A percentile compares a stretch with the other conserved stretches of the same genome.
Conservation (phyloP, 345 rosid genomes). For the Raphanus sativus region DNA sequence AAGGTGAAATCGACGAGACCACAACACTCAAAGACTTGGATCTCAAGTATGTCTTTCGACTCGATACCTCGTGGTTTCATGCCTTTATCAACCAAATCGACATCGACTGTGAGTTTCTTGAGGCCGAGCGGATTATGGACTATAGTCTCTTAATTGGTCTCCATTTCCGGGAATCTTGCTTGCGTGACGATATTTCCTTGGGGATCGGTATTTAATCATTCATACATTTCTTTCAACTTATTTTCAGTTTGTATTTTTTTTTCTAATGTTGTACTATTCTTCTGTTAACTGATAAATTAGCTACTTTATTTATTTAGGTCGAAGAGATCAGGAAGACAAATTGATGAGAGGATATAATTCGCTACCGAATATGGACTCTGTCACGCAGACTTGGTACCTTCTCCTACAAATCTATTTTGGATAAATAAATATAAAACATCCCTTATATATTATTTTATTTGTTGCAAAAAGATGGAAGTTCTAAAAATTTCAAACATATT, state of each 20-base stretch:
- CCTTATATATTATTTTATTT: background rate
- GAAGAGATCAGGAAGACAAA: slow-evolving; percentile 42
- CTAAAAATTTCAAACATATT: no score
- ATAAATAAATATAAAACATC: background rate
- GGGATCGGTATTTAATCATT: slow-evolving; percentile 31
- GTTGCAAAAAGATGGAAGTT: no score
- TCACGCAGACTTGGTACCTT: slow-evolving; percentile 51
- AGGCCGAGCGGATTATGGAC: slow-evolving; percentile 69
- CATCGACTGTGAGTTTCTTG: slow-evolving; percentile 67
- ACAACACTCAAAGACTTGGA: slow-evolving; percentile 77
- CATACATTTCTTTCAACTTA: background rate
- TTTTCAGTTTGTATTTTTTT: background rate
- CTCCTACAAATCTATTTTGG: background rate
- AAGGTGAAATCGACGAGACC: slow-evolving; percentile 57
- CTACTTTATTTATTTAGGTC: slow-evolving; percentile 28
- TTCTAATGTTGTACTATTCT: background rate
- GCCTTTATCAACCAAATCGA: slow-evolving; percentile 65
- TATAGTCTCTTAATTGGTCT: slow-evolving; percentile 71
- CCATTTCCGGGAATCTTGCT: slow-evolving; percentile 47
- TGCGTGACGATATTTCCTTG: slow-evolving; percentile 43
- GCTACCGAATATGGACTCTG: slow-evolving; percentile 63
- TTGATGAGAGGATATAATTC: slow-evolving; percentile 60
- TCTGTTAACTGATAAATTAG: background rate
- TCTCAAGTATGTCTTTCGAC: slow-evolving; percentile 56
- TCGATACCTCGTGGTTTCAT: slow-evolving; percentile 57